Conservation (phyloP, 768 basidiomycete genomes). For the Cyathus striatus region DNA sequence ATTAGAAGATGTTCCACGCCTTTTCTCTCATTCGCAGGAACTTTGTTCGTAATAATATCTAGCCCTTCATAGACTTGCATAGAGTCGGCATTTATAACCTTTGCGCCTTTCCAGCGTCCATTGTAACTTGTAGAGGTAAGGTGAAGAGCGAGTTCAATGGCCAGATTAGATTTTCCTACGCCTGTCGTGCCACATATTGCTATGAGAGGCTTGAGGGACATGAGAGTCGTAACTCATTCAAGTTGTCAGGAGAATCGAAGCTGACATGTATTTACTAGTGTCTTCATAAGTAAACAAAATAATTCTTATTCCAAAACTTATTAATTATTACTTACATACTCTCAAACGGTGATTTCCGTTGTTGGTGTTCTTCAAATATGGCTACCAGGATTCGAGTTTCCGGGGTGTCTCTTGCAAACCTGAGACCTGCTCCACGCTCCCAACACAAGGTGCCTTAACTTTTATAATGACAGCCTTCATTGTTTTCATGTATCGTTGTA, state of each 20-base stretch:
- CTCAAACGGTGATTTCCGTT: no score
- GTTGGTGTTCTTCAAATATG: no score
- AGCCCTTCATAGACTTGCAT: slow-evolving; percentile 96
- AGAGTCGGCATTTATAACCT: slow-evolving; percentile 92
- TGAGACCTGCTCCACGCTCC: slow-evolving; percentile 66
- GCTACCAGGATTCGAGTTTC: slow-evolving; percentile 28
- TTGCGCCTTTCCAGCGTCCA: slow-evolving; percentile 53
- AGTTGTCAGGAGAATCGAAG: no score
- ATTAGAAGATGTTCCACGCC: slow-evolving; percentile 89
- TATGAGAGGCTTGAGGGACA: slow-evolving; percentile 62
- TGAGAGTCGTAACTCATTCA: no score
- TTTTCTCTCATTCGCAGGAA: slow-evolving; percentile 66
- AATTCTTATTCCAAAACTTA: no score
- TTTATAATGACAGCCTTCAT: not conserved
- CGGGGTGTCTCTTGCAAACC: slow-evolving; percentile 61
- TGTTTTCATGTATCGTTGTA: slow-evolving; percentile 21
- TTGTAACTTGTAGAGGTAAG: slow-evolving; percentile 29
- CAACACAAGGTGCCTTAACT: slow-evolving; percentile 50
- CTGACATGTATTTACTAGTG: no score
- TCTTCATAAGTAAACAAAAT: no score
- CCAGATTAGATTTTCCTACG: slow-evolving; percentile 92
- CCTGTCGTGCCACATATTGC: slow-evolving; percentile 92
- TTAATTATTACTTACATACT: no score
- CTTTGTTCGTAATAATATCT: slow-evolving; percentile 93
- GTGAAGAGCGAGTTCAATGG: slow-evolving; percentile 77